Percentiles rank a stretch among this genome's conserved stretches.
Conservation (phyloP, 805 yeast genomes). For the Candida takata region DNA sequence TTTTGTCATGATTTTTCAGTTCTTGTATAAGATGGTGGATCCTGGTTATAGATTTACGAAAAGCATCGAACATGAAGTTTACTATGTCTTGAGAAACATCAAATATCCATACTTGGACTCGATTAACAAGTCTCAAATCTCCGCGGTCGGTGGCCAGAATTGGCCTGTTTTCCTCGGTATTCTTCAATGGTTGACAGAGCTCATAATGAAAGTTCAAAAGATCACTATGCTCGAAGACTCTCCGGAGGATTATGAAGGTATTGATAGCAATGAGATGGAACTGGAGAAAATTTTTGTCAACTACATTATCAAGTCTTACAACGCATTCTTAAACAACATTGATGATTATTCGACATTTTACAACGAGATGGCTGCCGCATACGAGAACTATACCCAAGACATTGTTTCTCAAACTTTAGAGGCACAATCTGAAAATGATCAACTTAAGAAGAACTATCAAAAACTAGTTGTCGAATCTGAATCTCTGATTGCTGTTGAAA, state of each 20-base stretch:
- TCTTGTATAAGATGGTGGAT: conserved; percentile 69
- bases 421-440: conserved; percentile 34
- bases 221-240: conserved; percentile 24
- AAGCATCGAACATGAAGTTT: conserved; percentile 71
- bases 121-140: conserved; percentile 75
- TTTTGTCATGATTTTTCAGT: conserved; percentile 70
- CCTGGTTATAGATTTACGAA: conserved; percentile 68
- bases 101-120: conserved; percentile 77
- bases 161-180: conserved; percentile 84
- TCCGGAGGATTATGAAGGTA: conserved; percentile 22
- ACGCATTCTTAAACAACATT: conserved; percentile 53
- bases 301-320: conserved; percentile 62
- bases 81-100: conserved; percentile 52
- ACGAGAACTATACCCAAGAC: conserved; percentile 42
- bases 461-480: conserved; percentile 38
- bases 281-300: conserved; percentile 43
- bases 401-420: conserved; percentile 40
- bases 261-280: conserved; percentile 26
- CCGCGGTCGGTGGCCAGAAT: conserved; percentile 85
- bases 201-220: conserved; percentile 38
- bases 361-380: conserved; percentile 49
- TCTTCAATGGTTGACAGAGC: conserved; percentile 72
- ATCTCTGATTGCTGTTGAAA: conserved; percentile 43
- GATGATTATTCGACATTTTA: conserved; percentile 54
- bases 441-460: conserved; percentile 33